phyloP scores from a whole-genome alignment of 1,284 basidiomycete genomes.

The Ganoderma boninense region DNA sequence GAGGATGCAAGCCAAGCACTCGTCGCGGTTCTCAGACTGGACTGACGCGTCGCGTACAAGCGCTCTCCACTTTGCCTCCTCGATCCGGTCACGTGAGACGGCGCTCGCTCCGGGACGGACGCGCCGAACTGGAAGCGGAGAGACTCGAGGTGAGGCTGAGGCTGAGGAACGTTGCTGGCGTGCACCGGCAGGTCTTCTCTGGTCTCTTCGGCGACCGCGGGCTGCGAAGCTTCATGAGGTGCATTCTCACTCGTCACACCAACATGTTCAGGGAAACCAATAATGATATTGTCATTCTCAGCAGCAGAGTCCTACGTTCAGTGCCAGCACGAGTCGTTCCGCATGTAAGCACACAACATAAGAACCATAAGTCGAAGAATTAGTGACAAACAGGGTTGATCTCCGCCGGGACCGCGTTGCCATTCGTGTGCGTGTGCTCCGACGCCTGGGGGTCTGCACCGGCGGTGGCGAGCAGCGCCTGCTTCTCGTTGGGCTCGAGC shows the following conservation, averaged over 20 bases:
- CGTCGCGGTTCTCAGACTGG: conserved; percentile 42
- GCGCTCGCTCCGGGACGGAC: conserved; percentile 12
- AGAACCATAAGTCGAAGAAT: conserved; percentile 45
- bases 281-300: conserved; percentile 38
- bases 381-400: conserved; percentile 60
- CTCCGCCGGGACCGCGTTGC: conserved; percentile 35
- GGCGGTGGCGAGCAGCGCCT: conserved; percentile 14
- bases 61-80: conserved; percentile 35
- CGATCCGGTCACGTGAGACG: conserved; percentile 35
- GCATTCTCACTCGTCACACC: conserved; percentile 16
- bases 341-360: conserved; percentile 53
- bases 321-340: conserved; percentile 51
- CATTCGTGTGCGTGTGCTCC: conserved; percentile 19
- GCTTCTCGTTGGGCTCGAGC: conserved; percentile 25
- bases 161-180: background rate
- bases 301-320: conserved; percentile 50
- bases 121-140: conserved; percentile 28
- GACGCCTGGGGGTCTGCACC: conserved; percentile 25
- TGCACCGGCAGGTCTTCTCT: too few relatives aligned
- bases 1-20: conserved; percentile 40
- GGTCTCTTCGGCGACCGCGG: background rate
- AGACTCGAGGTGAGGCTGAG: conserved; percentile 5
- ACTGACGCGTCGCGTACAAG: conserved; percentile 74
- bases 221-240: background rate
- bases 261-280: conserved; percentile 17